Percentiles rank a stretch among this genome's conserved stretches.
Evolutionary conservation across 257 asterid species (phyloP).

Genomic region (Coffea canephora): DNA sequence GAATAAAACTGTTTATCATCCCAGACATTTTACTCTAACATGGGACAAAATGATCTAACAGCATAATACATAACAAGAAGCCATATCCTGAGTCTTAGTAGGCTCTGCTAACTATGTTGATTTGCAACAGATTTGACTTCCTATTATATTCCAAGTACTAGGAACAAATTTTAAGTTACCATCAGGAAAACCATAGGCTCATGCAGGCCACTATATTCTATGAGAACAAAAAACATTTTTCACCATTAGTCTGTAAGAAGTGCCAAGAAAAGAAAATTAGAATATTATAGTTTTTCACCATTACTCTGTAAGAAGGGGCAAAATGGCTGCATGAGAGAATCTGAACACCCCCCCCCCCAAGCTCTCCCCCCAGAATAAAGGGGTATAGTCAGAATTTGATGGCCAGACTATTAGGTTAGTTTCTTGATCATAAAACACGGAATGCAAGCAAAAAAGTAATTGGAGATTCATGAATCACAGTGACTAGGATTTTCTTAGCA

Average conservation of each 20-base stretch:
- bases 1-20: slow-evolving; percentile 24
- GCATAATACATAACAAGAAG: background rate
- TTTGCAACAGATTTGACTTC: background rate
- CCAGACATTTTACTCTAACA: slow-evolving; percentile 13
- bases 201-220: too few relatives aligned
- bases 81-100: too few relatives aligned
- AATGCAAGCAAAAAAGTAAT: background rate
- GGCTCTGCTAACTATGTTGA: background rate
- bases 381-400: background rate
- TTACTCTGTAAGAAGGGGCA: too few relatives aligned
- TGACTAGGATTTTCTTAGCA: background rate
- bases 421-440: background rate
- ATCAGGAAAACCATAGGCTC: too few relatives aligned
- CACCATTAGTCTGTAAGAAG: background rate
- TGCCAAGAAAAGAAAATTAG: too few relatives aligned
- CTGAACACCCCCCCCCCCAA: background rate
- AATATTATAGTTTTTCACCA: too few relatives aligned
- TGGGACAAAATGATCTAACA: background rate
- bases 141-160: background rate
- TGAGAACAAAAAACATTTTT: too few relatives aligned
- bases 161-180: background rate
- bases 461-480: background rate
- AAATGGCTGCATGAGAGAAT: background rate
- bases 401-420: background rate
- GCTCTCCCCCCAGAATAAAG: background rate